Evolutionary conservation across 2,329 filamentous ascomycete genomes (phyloP).

Genomic region (Ceratocystis alfenasii): DNA sequence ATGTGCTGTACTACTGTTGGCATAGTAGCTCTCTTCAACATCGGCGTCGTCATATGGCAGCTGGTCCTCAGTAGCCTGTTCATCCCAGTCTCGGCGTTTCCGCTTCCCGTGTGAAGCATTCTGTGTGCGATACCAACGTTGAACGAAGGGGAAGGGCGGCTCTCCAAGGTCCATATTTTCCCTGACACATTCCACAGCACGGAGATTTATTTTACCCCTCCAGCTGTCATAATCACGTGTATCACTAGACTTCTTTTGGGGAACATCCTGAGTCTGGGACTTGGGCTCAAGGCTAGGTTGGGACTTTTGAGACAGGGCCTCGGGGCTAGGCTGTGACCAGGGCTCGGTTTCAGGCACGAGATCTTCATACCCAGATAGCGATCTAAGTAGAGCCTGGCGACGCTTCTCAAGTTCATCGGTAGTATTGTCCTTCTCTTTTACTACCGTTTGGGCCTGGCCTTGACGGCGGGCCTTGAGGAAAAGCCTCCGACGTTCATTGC

Average conservation of each 20-base stretch:
- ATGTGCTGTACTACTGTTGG: not conserved
- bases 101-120: conserved; percentile 46
- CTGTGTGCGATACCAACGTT: conserved; percentile 68
- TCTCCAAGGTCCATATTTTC: conserved; percentile 55
- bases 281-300: conserved; percentile 30
- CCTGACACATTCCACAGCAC: conserved; percentile 75
- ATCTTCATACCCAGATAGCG: conserved; percentile 32
- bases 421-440: conserved; percentile 9
- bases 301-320: conserved; percentile 20
- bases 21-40: conserved; percentile 10
- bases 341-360: not conserved
- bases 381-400: conserved; percentile 28
- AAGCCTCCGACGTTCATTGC: conserved; percentile 17
- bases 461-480: conserved; percentile 7
- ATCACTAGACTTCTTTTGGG: not conserved
- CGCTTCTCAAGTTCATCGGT: conserved; percentile 12
- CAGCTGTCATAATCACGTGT: conserved; percentile 43
- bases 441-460: not conserved
- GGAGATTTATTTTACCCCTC: conserved; percentile 60
- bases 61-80: conserved; percentile 33
- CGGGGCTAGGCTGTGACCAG: conserved; percentile 9
- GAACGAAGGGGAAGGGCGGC: conserved; percentile 80
- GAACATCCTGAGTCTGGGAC: conserved; percentile 29
- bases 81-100: conserved; percentile 31
- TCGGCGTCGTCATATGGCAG: conserved; percentile 21